A percentile compares a stretch with the other conserved stretches of the same genome.
Evolutionary conservation across 345 rosid genomes (phyloP).

Genomic region (Murraya paniculata): DNA sequence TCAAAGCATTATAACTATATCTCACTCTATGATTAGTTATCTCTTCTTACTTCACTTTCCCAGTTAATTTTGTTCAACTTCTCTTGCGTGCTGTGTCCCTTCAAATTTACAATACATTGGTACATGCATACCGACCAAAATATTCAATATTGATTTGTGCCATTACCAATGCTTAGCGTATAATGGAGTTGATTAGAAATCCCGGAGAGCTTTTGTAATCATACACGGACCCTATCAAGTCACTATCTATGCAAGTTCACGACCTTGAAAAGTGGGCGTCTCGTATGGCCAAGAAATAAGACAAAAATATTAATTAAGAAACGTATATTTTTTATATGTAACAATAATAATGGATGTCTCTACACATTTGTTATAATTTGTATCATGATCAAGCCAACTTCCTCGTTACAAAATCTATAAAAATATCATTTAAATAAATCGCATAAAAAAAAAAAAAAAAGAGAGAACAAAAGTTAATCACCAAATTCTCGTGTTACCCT

Average conservation of each 20-base stretch:
- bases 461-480: conserved; percentile 15
- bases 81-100: too few relatives aligned
- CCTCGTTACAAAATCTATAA: not conserved
- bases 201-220: not conserved
- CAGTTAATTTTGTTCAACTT: not conserved
- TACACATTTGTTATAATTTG: not conserved
- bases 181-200: not conserved
- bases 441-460: not conserved
- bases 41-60: not conserved
- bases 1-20: not conserved
- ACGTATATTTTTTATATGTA: too few relatives aligned
- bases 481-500: conserved; percentile 31
- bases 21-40: not conserved
- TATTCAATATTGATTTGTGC: not conserved
- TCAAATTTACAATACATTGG: not conserved
- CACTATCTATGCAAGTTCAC: not conserved
- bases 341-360: conserved; percentile 1
- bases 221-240: not conserved
- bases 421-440: conserved; percentile 2
- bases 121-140: not conserved
- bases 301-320: too few relatives aligned
- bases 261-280: not conserved
- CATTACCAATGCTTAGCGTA: not conserved
- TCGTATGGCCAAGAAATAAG: not conserved
- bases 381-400: conserved; percentile 1